A percentile compares a stretch with the other conserved stretches of the same genome.
These are phyloP conservation scores for Phlyctochytrium bullatum DNA, from an alignment of 192 early-diverging fungal species.

Conservation along the genomic window DNA sequence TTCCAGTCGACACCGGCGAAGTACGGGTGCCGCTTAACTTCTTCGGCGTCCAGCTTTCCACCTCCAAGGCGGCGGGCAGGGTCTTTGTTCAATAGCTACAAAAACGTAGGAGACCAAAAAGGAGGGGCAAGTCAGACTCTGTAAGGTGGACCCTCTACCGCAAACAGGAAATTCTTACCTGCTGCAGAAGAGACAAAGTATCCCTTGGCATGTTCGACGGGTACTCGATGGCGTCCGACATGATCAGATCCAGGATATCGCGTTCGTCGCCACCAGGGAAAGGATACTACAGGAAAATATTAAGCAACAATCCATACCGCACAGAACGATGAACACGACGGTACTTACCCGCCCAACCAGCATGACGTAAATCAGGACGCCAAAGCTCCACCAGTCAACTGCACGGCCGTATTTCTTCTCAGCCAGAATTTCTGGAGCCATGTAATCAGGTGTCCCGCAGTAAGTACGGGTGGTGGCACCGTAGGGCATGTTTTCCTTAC, in stretches of 20 bases:
- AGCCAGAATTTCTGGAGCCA: constrained; percentile 95
- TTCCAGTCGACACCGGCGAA: constrained; percentile 96
- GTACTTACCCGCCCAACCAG: no score
- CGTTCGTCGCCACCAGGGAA: constrained; percentile 97
- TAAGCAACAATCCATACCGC: no score
- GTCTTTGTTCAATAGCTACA: constrained; percentile 80
- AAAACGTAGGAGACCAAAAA: constrained; percentile 80
- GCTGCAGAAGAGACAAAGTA: constrained; percentile 56
- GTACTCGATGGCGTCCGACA: constrained; percentile 60
- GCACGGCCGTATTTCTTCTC: constrained; percentile 83
- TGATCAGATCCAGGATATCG: constrained; percentile 94
- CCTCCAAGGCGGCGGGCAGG: constrained; percentile 85
- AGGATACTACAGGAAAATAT: constrained; percentile 88
- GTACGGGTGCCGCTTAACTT: constrained; percentile 94
- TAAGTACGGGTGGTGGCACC: constrained; percentile 51
- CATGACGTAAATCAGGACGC: constrained; percentile 84
- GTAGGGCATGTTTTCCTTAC: constrained; percentile 76
- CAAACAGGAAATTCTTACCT: constrained; percentile 81
- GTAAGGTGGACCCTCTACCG: constrained; percentile 94
- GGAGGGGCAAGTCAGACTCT: constrained; percentile 94
- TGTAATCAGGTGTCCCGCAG: constrained; percentile 93
- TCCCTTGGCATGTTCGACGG: constrained; percentile 24
- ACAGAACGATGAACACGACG: no score
- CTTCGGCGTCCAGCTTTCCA: constrained; percentile 83
- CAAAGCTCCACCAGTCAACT: constrained; percentile 99